Base-by-base conservation (phyloP, 2,329 filamentous ascomycete genomes). In the Akanthomyces muscarius region DNA sequence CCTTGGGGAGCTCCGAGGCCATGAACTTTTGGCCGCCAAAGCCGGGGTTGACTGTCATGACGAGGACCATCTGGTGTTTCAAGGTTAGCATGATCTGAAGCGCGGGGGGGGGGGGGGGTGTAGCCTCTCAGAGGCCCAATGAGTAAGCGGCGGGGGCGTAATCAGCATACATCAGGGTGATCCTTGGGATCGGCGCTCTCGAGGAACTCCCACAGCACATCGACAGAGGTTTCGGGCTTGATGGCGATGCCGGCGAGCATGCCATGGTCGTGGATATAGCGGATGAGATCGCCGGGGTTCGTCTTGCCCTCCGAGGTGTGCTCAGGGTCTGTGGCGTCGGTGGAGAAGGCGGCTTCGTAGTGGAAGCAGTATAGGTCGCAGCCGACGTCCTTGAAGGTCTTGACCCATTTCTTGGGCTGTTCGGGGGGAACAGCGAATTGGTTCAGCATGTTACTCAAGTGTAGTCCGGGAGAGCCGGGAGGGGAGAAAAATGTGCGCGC, bases 301-400 rank as follows among this genome's bases (percentile, higher is more conserved):
- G 94, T 98, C 75, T 87, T 89, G 65, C 81, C 76, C 62, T 90
- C 89, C 16, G 86, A 86, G 61, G 79, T 83, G 62, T 83, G 84
- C 69, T 89, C 86, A 54, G 94, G 93, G 61, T 83, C 86, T 72
- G 93, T 91, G 71, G 93, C 92, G 42, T 90, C 92, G 50, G 90
- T 91, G 57, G 91, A 96, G 68, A 95, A 85, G 67, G 95, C 95
- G 30, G 95, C 95, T 80, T 99, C 95, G 78, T 98, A 98, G 82
- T 99, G 95, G 83, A 99, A 99, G 83, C 95, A 98, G 82, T 99
- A 99, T n/a, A 99, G 84, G 76, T 99, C 92, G 78, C 93, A 97
- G 61, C 95, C 95, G 65, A 92, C 95, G 60, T 90, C 88, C 76
- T 95, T 87, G 81, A 99, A 98, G 66, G 96, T 91, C 73, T 90